Conservation (phyloP, 768 basidiomycete genomes). For the Phlebiopsis gigantea region DNA sequence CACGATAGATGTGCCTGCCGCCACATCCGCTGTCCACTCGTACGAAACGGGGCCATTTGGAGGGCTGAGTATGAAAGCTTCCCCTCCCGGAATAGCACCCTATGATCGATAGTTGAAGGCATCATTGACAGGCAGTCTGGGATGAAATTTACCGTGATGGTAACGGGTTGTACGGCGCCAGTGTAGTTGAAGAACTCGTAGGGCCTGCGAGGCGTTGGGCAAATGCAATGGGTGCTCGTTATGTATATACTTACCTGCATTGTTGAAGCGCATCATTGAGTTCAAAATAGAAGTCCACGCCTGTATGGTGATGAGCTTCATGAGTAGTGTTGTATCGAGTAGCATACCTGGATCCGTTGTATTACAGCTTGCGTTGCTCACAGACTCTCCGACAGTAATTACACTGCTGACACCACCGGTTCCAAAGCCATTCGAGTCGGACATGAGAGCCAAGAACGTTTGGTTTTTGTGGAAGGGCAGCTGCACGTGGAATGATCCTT, state of each 20-base stretch:
- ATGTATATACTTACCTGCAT: slow-evolving; percentile 43
- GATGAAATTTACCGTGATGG: slow-evolving; percentile 18
- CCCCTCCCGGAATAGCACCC: slow-evolving; percentile 24
- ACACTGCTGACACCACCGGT: slow-evolving; percentile 54
- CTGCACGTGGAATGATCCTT: slow-evolving; percentile 45
- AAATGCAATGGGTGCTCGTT: not conserved
- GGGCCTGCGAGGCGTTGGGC: slow-evolving; percentile 7
- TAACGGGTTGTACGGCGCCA: slow-evolving; percentile 23
- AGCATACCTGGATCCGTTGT: slow-evolving; percentile 37
- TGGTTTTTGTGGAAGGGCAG: slow-evolving; percentile 36
- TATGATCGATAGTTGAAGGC: too few relatives aligned
- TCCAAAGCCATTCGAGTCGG: slow-evolving; percentile 64
- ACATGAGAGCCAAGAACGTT: slow-evolving; percentile 57
- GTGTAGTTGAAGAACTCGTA: slow-evolving; percentile 19
- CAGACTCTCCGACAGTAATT: slow-evolving; percentile 42
- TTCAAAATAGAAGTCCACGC: slow-evolving; percentile 41
- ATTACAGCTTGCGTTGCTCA: slow-evolving; percentile 41
- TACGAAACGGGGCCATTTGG: slow-evolving; percentile 18
- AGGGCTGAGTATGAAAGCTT: slow-evolving; percentile 19
- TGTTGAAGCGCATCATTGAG: slow-evolving; percentile 51
- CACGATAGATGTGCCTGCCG: slow-evolving; percentile 16
- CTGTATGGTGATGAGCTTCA: slow-evolving; percentile 17
- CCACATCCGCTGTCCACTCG: slow-evolving; percentile 22
- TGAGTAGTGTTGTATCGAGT: not conserved
- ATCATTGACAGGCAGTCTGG: not conserved